These are phyloP conservation scores for Hemileccinum rubropunctum DNA, from an alignment of 768 basidiomycete genomes.

Conservation along the genomic window DNA sequence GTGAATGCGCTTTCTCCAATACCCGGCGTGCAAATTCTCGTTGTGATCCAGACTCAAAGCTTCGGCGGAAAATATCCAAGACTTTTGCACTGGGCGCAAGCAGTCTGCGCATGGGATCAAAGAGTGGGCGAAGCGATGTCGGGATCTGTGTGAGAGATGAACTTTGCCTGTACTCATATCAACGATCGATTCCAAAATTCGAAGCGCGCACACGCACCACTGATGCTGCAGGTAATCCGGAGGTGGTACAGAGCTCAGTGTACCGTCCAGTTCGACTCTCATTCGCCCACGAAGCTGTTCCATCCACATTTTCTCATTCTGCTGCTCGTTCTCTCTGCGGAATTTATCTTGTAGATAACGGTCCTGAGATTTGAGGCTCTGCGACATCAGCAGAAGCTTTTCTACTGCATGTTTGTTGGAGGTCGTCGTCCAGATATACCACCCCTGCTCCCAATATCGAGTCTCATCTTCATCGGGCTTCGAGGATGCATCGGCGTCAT, in stretches of 20 bases:
- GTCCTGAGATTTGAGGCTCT: slow-evolving; percentile 49
- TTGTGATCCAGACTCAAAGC: slow-evolving; percentile 56
- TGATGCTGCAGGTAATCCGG: slow-evolving; percentile 25
- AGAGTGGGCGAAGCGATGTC: slow-evolving; percentile 51
- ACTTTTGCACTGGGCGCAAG: slow-evolving; percentile 56
- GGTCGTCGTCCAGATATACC: slow-evolving; percentile 68
- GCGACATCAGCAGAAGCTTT: slow-evolving; percentile 58
- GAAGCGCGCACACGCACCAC: slow-evolving; percentile 37
- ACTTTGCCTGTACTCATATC: slow-evolving; percentile 35
- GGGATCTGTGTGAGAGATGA: slow-evolving; percentile 61
- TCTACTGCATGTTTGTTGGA: slow-evolving; percentile 52
- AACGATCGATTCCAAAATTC: background rate
- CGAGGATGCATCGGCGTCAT: slow-evolving; percentile 13
- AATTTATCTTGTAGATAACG: slow-evolving; percentile 29
- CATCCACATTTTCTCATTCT: slow-evolving; percentile 47
- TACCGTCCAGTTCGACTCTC: slow-evolving; percentile 26
- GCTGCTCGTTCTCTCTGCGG: slow-evolving; percentile 47
- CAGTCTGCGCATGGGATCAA: slow-evolving; percentile 50
- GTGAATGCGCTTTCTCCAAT: slow-evolving; percentile 62
- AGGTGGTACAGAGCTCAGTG: slow-evolving; percentile 27
- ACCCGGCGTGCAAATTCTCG: slow-evolving; percentile 53
- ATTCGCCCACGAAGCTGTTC: slow-evolving; percentile 20
- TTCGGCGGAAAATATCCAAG: slow-evolving; percentile 50
- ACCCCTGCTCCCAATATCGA: slow-evolving; percentile 69
- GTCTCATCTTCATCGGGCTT: slow-evolving; percentile 35